Percentiles rank a stretch among this genome's conserved stretches.
phyloP scores from a whole-genome alignment of 177 flowering plant species.

The Vitis hybrid region DNA sequence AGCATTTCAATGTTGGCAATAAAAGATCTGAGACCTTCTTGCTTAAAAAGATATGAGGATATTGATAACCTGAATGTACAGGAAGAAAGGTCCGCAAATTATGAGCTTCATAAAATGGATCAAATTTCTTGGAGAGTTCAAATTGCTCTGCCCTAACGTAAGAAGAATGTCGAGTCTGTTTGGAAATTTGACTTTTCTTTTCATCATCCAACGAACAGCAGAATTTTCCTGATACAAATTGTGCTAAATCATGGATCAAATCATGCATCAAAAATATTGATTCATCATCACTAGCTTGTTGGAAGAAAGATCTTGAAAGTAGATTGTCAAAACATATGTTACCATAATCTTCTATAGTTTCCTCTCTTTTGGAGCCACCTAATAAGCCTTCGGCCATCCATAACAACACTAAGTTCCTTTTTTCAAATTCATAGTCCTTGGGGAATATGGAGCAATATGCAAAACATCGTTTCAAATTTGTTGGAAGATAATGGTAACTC shows the following conservation, averaged over 20 bases:
- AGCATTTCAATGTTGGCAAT: slow-evolving; percentile 9
- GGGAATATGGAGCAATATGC: slow-evolving; percentile 39
- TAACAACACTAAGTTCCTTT: slow-evolving; percentile 16
- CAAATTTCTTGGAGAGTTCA: slow-evolving; percentile 4
- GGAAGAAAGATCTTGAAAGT: slow-evolving; percentile 29
- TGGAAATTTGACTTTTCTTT: not conserved
- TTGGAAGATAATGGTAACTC: slow-evolving; percentile 38
- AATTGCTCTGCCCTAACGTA: not conserved
- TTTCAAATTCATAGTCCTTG: slow-evolving; percentile 22
- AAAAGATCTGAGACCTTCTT: not conserved
- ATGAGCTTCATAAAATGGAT: slow-evolving; percentile 7
- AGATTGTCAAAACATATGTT: slow-evolving; percentile 25
- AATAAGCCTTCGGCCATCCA: slow-evolving; percentile 47
- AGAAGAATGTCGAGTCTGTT: slow-evolving; percentile 24
- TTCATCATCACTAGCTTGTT: not conserved
- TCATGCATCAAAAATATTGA: slow-evolving; percentile 36
- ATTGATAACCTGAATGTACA: not conserved
- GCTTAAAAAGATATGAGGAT: not conserved
- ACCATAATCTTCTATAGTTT: slow-evolving; percentile 28
- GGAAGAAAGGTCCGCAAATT: slow-evolving; percentile 28
- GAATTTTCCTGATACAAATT: slow-evolving; percentile 14
- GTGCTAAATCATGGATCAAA: slow-evolving; percentile 37
- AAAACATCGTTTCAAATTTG: slow-evolving; percentile 37
- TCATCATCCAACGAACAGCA: slow-evolving; percentile 16
- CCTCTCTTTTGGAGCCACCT: not conserved